Conservation (phyloP, 208 protist species). For the Tritrichomonas foetus region DNA sequence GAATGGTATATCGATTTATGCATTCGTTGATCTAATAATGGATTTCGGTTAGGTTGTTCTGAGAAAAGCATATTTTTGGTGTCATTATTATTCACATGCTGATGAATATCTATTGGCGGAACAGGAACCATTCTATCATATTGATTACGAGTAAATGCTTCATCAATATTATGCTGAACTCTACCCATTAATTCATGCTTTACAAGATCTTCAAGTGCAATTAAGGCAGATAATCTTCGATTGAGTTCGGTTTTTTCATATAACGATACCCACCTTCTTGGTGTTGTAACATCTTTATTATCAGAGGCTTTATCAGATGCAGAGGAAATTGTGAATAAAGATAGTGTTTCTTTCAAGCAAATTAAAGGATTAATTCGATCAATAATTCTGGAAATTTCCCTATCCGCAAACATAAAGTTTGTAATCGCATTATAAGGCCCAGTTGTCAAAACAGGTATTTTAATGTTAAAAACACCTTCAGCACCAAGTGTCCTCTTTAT, state of each 20-base stretch:
- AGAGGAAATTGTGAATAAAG: background rate
- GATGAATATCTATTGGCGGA: background rate
- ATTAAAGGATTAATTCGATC: background rate
- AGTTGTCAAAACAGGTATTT: background rate
- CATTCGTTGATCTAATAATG: background rate
- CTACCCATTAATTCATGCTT: background rate
- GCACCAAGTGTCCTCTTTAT: background rate
- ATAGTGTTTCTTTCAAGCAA: background rate
- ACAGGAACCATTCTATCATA: slow-evolving; percentile 7
- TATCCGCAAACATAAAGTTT: background rate
- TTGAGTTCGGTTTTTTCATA: background rate
- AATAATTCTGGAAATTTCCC: background rate
- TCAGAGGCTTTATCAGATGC: background rate
- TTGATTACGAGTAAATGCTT: background rate
- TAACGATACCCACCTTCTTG: background rate
- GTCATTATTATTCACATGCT: background rate
- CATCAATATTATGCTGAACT: background rate
- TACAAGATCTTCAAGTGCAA: background rate
- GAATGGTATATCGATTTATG: background rate
- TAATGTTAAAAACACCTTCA: background rate
- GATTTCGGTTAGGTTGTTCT: background rate
- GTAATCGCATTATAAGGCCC: background rate
- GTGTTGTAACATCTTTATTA: background rate
- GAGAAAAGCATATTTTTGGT: background rate
- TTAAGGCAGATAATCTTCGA: background rate